Conservation (phyloP, 2,329 filamentous ascomycete genomes). For the Epichloe gansuensis region DNA sequence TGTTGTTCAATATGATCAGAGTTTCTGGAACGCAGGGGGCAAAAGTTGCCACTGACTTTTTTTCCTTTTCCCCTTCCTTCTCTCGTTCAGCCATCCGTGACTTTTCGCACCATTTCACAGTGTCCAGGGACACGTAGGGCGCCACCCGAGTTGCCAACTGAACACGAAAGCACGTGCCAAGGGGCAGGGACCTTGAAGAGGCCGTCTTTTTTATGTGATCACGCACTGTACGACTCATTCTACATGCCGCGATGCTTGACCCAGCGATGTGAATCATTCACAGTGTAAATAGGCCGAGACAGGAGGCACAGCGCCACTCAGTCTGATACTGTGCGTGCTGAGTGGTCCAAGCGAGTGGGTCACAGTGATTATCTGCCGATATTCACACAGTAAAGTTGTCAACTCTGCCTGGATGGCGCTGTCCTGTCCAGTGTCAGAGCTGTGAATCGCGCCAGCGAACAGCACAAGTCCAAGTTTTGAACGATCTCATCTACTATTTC, state of each 20-base stretch:
- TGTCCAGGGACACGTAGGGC: slow-evolving; percentile 10
- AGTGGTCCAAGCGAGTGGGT: not conserved
- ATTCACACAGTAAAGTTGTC: not conserved
- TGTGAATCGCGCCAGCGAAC: not conserved
- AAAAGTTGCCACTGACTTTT: slow-evolving; percentile 14
- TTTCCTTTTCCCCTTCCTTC: not conserved
- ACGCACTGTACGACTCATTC: not conserved
- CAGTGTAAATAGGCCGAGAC: slow-evolving; percentile 8
- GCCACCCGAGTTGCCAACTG: slow-evolving; percentile 14
- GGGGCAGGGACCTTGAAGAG: slow-evolving; percentile 3
- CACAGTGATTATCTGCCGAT: not conserved
- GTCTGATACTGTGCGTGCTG: not conserved
- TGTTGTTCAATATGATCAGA: too few species aligned
- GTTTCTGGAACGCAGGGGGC: slow-evolving; percentile 3
- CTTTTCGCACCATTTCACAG: slow-evolving; percentile 17
- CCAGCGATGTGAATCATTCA: not conserved
- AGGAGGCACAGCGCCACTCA: not conserved
- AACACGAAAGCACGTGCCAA: slow-evolving; percentile 23
- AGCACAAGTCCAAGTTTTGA: not conserved
- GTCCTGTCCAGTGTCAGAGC: not conserved
- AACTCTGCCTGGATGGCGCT: too few species aligned
- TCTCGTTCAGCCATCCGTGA: slow-evolving; percentile 5
- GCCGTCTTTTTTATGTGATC: not conserved
- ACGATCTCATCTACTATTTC: too few species aligned
- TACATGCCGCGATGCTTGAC: not conserved